Conservation (phyloP, 768 basidiomycete genomes). For the Trametes punicea region DNA sequence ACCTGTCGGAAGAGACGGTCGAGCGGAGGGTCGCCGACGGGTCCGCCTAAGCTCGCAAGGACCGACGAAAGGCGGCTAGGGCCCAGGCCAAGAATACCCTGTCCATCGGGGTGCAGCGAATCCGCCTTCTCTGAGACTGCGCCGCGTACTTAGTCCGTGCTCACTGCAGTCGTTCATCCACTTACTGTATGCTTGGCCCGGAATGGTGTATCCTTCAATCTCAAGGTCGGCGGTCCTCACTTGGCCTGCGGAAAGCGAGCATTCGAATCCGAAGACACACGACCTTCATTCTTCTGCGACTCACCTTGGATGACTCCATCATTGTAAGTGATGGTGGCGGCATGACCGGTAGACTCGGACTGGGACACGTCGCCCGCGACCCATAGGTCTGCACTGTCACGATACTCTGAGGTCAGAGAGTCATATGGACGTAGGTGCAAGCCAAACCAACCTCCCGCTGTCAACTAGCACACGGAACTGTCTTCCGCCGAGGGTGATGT, state of each 20-base stretch:
- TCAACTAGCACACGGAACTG: slow-evolving; percentile 29
- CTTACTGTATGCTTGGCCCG: slow-evolving; percentile 30
- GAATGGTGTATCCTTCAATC: slow-evolving; percentile 26
- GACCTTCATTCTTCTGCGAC: neutral
- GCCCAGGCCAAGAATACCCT: slow-evolving; percentile 33
- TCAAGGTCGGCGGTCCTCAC: slow-evolving; percentile 27
- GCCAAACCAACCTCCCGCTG: slow-evolving; percentile 29
- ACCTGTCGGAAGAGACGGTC: slow-evolving; percentile 33
- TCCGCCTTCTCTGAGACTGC: slow-evolving; percentile 14
- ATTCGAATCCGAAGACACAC: neutral
- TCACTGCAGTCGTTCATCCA: neutral
- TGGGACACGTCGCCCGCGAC: slow-evolving; percentile 26
- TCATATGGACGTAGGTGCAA: no score
- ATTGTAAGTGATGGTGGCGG: slow-evolving; percentile 23
- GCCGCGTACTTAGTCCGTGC: neutral
- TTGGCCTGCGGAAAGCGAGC: slow-evolving; percentile 16
- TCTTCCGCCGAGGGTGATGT: slow-evolving; percentile 29
- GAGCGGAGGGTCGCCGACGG: slow-evolving; percentile 28
- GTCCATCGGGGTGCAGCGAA: slow-evolving; percentile 12
- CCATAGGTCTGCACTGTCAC: slow-evolving; percentile 33
- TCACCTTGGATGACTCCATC: slow-evolving; percentile 25
- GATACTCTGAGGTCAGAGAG: neutral
- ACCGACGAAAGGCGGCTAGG: slow-evolving; percentile 30
- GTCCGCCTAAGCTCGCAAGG: slow-evolving; percentile 12
- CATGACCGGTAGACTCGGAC: slow-evolving; percentile 23